Base-by-base conservation (phyloP, 768 basidiomycete genomes). In the Tricholoma hemisulphureum region DNA sequence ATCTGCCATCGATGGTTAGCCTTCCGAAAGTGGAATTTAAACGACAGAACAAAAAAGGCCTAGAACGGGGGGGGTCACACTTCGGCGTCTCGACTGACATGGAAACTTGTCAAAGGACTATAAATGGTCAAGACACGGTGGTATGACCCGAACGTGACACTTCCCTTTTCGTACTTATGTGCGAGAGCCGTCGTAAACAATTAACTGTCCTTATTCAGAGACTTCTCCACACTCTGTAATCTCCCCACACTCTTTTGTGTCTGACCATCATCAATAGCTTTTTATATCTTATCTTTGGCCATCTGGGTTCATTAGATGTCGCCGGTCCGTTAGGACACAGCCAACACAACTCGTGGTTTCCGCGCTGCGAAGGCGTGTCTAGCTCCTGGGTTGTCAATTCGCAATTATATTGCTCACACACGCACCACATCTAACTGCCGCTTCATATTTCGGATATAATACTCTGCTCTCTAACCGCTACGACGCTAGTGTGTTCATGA, bases 281-380 rank as follows among this genome's bases (percentile, higher is more conserved):
- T 56, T 49, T 49, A 34, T 46, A 50, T 51, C 37, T 43, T 39
- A 57, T 54, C 53, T 53, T 37, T 37, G 53, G 55, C 26, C 35
- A 56, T 48, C 39, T 59, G 39, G 24, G 18, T 51, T 55, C 51
- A 35, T 54, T 56, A 45, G 39, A 41, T 51, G 49, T 34, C 29
- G 16, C 48, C 31, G 55, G 55, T 34, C 21, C 51, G 45, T 46
- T 46, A 58, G 54, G 46, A 43, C 58, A 56, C 56, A 26, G 48
- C 56, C 53, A 37, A 37, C 16, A n/a, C 49, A 62, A 59, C 62
- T 60, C 62, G 62, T 63, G 62, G 57, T 60, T 56, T 58, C 62
- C 62, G 58, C 57, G 62, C 57, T 60, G 62, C 28, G 18, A 43
- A 59, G 61, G 46, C 46, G 46, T 28, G 46, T n/a, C n/a, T n/a